phyloP scores from a whole-genome alignment of 768 basidiomycete genomes.

The Flagelloscypha sp. region DNA sequence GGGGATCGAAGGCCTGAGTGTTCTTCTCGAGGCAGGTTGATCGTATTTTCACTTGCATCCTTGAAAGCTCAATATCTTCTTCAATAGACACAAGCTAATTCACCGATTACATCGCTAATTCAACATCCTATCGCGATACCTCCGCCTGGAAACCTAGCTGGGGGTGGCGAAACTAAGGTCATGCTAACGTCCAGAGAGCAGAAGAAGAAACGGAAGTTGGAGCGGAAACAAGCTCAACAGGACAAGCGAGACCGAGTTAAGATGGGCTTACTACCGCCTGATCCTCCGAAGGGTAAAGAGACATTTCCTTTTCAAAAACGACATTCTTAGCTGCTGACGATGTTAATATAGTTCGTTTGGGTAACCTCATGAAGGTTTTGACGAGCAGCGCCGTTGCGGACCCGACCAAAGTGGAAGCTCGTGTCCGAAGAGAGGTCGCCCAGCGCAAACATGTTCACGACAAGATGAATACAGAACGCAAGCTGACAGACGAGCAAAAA shows the following conservation, averaged over 20 bases:
- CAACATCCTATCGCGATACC: slow-evolving; percentile 98
- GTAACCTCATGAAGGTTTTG: slow-evolving; percentile 95
- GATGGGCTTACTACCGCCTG: slow-evolving; percentile 94
- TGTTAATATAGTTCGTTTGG: slow-evolving; percentile 62
- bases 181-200: slow-evolving; percentile 84
- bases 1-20: slow-evolving; percentile 51
- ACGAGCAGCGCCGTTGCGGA: slow-evolving; percentile 96
- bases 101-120: slow-evolving; percentile 82
- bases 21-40: slow-evolving; percentile 48
- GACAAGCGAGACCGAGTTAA: slow-evolving; percentile 92
- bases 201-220: slow-evolving; percentile 94
- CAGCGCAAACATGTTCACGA: slow-evolving; percentile 85
- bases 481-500: slow-evolving; percentile 85
- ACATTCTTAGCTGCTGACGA: slow-evolving; percentile 6
- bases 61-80: too few relatives aligned
- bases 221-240: slow-evolving; percentile 80
- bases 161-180: slow-evolving; percentile 73
- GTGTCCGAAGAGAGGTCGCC: slow-evolving; percentile 88
- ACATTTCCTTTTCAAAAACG: slow-evolving; percentile 3
- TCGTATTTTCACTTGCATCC: too few relatives aligned
- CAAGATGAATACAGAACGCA: slow-evolving; percentile 87
- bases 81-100: too few relatives aligned
- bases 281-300: slow-evolving; percentile 88
- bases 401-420: slow-evolving; percentile 94
- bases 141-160: slow-evolving; percentile 76